These are phyloP conservation scores for Botrytis byssoidea DNA, from an alignment of 2,329 filamentous ascomycete species.

Conservation along the genomic window DNA sequence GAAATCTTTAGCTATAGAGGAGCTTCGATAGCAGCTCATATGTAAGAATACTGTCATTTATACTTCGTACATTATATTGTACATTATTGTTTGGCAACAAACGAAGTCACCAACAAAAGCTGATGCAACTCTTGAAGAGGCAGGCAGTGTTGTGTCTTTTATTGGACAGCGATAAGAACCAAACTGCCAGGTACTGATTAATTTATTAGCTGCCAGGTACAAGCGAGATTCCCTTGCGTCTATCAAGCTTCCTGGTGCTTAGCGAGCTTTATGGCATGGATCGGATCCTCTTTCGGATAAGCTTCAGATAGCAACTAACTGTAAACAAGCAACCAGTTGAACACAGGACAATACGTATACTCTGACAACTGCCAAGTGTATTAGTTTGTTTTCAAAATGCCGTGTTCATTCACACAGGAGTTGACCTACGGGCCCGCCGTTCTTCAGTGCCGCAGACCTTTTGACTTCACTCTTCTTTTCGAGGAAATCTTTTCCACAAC, in stretches of 20 bases:
- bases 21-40: not conserved
- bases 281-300: not conserved
- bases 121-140: not conserved
- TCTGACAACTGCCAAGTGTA: not conserved
- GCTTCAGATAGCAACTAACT: not conserved
- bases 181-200: not conserved
- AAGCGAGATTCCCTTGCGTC: not conserved
- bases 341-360: not conserved
- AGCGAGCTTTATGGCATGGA: not conserved
- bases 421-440: not conserved
- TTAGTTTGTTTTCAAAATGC: not conserved
- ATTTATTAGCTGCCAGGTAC: not conserved
- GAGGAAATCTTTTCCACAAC: constrained; percentile 30
- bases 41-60: not conserved
- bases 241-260: not conserved
- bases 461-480: constrained; percentile 34
- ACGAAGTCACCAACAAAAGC: not conserved
- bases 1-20: not conserved
- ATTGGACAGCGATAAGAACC: not conserved
- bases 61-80: not conserved
- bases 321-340: not conserved
- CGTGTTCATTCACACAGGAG: not conserved
- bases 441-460: constrained; percentile 16
- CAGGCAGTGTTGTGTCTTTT: not conserved
- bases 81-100: not conserved